Evolutionary conservation across 306 rosid species (phyloP), one percentile per base, ranked within the genome.

Genomic region (Pyrus pyrifolia): DNA sequence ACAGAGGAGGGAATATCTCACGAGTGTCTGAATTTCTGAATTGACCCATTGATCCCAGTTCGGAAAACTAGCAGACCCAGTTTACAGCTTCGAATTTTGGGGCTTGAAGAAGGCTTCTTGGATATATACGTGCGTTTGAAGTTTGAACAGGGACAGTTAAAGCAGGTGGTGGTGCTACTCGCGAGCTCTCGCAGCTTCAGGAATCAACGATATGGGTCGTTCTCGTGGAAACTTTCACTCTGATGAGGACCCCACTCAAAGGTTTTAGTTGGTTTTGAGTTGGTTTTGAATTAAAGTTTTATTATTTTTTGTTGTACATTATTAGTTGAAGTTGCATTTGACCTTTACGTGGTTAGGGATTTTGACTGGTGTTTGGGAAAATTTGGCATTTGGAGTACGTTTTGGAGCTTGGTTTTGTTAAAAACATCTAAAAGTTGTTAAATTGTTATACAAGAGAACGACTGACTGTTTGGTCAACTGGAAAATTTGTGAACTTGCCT

Each of bases 171-270:
- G 11, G 29, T 59, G 59, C 46, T 72, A 75, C 55, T 67, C 65
- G 80, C 33, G 75, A 77, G 77, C 71, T 71, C 59, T 7, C 72
- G 83, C 71, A 55, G 57, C 77, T 74, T 44, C 71, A 58, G 76
- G 61, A 78, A 64, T 62, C 85, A 85, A 84, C 86, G 88, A 95
- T 2, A 49, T 96, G 99, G 99, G 93, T 83, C 97, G 99, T 77
- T 96, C 98, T 84, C 97, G 99, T 67, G 96, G 93, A 38, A 91
- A 91, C 78, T 92, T 92, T 72, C 97, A 87, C 72, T 80, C 87
- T 31, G 96, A 92, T 66, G 99, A 92, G 59, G 99, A 96, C 81
- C 98, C 97, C 30, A 83, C 87, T 45, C 99, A 89, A 81, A 92
- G 99, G 98, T 96, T 86, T 67, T 6, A 8, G 4, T 63, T 71